Percentiles rank a stretch among this genome's conserved stretches.
phyloP scores from a whole-genome alignment of 768 basidiomycete species.

The Termitomyces titanicus region DNA sequence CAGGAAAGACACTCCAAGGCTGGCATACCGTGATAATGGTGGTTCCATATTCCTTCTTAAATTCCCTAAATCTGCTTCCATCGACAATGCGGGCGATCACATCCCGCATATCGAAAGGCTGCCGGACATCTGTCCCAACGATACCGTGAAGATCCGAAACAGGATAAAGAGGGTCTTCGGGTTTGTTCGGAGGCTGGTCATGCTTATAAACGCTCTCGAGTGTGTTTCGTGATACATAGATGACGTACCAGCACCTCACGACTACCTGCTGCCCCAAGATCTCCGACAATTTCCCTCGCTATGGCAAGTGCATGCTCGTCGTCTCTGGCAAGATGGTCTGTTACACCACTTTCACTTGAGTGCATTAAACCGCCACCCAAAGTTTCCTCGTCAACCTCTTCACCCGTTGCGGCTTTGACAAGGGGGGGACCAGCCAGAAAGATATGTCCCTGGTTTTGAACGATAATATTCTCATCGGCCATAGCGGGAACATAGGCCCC shows the following conservation, averaged over 20 bases:
- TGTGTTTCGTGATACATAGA: neutral
- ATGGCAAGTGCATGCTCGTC: slow-evolving; percentile 85
- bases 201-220: neutral
- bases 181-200: slow-evolving; percentile 48
- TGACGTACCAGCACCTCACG: slow-evolving; percentile 43
- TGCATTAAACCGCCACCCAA: slow-evolving; percentile 92
- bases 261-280: slow-evolving; percentile 65
- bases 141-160: slow-evolving; percentile 85
- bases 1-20: neutral
- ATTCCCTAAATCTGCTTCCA: slow-evolving; percentile 88
- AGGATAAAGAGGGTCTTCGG: slow-evolving; percentile 77
- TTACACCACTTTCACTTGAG: slow-evolving; percentile 86
- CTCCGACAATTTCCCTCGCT: slow-evolving; percentile 72
- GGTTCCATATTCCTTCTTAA: slow-evolving; percentile 92
- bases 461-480: slow-evolving; percentile 93
- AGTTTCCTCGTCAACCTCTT: slow-evolving; percentile 89
- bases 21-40: slow-evolving; percentile 79
- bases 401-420: slow-evolving; percentile 93
- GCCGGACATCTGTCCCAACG: slow-evolving; percentile 85
- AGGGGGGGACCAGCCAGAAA: slow-evolving; percentile 94
- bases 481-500: slow-evolving; percentile 96
- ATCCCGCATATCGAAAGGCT: slow-evolving; percentile 91
- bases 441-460: slow-evolving; percentile 87
- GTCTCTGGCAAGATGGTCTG: slow-evolving; percentile 81
- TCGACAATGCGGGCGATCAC: slow-evolving; percentile 91